Percentiles rank a stretch among this genome's conserved stretches.
These are phyloP conservation scores for Schizothecium vesticola DNA, from an alignment of 495 filamentous ascomycete genomes.

Conservation along the genomic window DNA sequence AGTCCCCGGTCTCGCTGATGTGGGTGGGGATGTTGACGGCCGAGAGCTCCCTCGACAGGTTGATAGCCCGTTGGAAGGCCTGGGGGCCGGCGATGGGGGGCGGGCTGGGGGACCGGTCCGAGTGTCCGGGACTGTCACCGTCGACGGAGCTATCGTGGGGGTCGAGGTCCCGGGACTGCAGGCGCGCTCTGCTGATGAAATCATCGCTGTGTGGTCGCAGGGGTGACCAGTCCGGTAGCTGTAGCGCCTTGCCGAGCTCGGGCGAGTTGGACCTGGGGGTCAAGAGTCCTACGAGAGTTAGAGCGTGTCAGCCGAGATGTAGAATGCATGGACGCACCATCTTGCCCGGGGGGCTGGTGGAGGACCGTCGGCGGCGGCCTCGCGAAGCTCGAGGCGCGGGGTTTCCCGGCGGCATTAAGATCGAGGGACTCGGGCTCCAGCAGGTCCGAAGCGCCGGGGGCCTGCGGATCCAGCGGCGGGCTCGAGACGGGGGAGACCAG, in stretches of 20 bases:
- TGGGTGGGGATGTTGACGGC: constrained; percentile 87
- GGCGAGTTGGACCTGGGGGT: constrained; percentile 62
- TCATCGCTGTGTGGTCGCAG: constrained; percentile 43
- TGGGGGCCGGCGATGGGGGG: constrained; percentile 69
- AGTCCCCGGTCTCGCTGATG: constrained; percentile 86
- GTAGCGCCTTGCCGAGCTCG: constrained; percentile 44
- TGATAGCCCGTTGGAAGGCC: constrained; percentile 75
- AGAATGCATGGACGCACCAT: constrained; percentile 23
- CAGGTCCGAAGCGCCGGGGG: constrained; percentile 47
- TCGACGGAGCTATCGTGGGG: constrained; percentile 31
- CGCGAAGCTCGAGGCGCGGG: constrained; percentile 29
- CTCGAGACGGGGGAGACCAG: constrained; percentile 81
- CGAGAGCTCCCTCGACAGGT: constrained; percentile 80
- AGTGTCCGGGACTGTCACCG: constrained; percentile 28
- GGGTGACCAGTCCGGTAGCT: constrained; percentile 38
- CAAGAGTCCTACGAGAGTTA: constrained; percentile 44
- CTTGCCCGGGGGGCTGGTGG: constrained; percentile 15
- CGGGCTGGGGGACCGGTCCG: constrained; percentile 65
- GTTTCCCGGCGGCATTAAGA: constrained; percentile 45
- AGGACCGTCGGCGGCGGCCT: constrained; percentile 36
- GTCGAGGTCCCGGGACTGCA: constrained; percentile 44
- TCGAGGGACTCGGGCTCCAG: constrained; percentile 83
- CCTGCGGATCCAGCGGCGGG: constrained; percentile 59
- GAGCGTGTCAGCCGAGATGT: background rate
- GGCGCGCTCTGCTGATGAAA: constrained; percentile 31